These are phyloP conservation scores for Lodderomyces margitis DNA, from an alignment of 1,139 yeast species.

Conservation along the genomic window DNA sequence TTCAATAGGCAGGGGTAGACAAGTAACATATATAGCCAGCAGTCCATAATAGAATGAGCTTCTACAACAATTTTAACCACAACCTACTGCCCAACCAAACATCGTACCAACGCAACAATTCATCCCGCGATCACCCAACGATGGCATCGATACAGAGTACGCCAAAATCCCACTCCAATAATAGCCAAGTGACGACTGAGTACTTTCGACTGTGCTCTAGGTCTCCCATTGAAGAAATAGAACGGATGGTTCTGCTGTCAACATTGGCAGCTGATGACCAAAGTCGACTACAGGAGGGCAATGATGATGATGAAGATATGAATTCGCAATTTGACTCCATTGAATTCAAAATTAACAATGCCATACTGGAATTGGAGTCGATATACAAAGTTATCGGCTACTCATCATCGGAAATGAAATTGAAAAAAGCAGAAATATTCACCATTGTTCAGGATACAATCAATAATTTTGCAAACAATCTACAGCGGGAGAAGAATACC, in stretches of 20 bases:
- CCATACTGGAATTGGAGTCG: slow-evolving; percentile 32
- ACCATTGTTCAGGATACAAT: slow-evolving; percentile 41
- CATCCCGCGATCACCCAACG: not conserved
- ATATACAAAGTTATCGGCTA: slow-evolving; percentile 43
- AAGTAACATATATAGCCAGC: too few relatives aligned
- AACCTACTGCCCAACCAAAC: not conserved
- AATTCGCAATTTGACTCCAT: slow-evolving; percentile 24
- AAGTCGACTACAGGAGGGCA: not conserved
- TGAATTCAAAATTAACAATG: slow-evolving; percentile 30
- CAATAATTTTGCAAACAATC: slow-evolving; percentile 28
- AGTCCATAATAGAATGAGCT: not conserved
- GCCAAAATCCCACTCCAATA: slow-evolving; percentile 3
- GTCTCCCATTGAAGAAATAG: not conserved
- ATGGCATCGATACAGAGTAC: slow-evolving; percentile 4
- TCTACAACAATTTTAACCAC: not conserved
- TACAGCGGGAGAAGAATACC: slow-evolving; percentile 37
- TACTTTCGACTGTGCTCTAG: not conserved
- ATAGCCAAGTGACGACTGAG: not conserved
- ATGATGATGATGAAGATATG: slow-evolving; percentile 1
- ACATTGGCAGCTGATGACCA: not conserved
- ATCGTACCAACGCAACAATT: not conserved
- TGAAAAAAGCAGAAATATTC: slow-evolving; percentile 40
- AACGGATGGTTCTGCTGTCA: slow-evolving; percentile 4
- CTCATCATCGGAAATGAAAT: slow-evolving; percentile 30
- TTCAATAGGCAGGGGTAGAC: too few relatives aligned